Evolutionary conservation across 73 alveolate species (phyloP), one percentile per base, ranked within the genome.

Genomic region (Halteria grandinella): DNA sequence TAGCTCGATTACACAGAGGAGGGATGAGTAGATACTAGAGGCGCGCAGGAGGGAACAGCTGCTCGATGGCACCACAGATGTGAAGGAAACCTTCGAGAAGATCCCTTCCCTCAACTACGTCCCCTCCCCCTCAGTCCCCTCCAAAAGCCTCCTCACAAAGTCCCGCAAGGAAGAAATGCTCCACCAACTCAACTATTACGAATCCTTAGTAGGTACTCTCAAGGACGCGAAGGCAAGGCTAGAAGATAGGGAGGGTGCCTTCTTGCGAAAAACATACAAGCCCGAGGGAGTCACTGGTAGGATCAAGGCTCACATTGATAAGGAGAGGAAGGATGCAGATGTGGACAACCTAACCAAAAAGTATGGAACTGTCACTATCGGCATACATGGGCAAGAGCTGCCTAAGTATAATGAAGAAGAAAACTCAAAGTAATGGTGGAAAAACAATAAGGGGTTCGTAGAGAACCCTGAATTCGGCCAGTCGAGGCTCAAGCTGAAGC

Each of bases 301-400:
- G 20, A 45, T 51, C 18, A 40, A 66, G 12, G 4, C 14, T 7
- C 33, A 6, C 7, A 73, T 73, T 54, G 75, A 73, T 8, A 54
- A 73, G 52, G 54, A 54, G 37, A 73, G 85, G 44, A 73, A 34
- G 18, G 29, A 32, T 17, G 40, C 28, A 54, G 24, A 54, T 51
- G 28, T 73, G 31, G 85, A 73, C 21, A 32, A 73, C 31, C 52
- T 49, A 55, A 73, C 72, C 1, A 31, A 21, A 52, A 73, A 73
- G 29, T 73, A 47, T 25, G 85, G 85, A 6, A 54, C 27, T 29
- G 55, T 34, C 10, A 57, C 72, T 14, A 50, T 73, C 7, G 97
- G 97, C 0, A 89, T 91, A n/a, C 97, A 91, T 83, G 95, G 95
- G 31, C 76, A 81, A 51, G 97, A 91, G 51, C 55, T 91, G 15